Evolutionary conservation across 495 filamentous ascomycete genomes (phyloP), one percentile per base, ranked within the genome.

Genomic region (Hypoxylon lenormandii): DNA sequence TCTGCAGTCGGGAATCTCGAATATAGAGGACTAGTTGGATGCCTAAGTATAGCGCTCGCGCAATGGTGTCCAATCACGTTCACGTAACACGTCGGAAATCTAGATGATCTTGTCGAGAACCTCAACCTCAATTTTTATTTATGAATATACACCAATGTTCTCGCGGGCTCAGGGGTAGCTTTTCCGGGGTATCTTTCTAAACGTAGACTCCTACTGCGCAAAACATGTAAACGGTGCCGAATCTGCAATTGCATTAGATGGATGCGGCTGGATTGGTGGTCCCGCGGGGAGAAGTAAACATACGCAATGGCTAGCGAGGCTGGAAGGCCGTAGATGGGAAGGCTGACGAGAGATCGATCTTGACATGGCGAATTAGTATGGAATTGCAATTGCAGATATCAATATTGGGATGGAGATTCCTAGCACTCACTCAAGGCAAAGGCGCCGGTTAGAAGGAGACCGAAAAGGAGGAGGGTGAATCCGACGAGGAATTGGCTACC

Each of bases 181-280:
- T 70, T 64, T 51, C 67, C 61, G 59, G 80, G 77, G 78, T 82
- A 80, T 80, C 79, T 80, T 81, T 74, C 76, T 88, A 98, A 80
- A 98, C 95, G 89, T 98, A 98, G 75, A 98, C 96, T 74, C 95
- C 95, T 76, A 93, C 95, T 19, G 93, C 95, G 80, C 95, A 98
- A 76, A 98, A 97, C 89, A 97, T 94, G 84, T 92, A 96, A 18
- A 98, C 93, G 46, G 94, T 91, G 66, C 96, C 95, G 77, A 97
- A 93, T 42, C 95, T 98, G 75, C 3, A 22, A 58, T 53, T 8
- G 1, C 16, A 54, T 78, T 65, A 75, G 72, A 43, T 40, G 12
- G 62, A 58, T 66, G 74, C 70, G 45, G 11, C 23, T 36, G 43
- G 45, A 45, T 10, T 6, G 47, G 56, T 59, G 10, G 33, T 11